Percentiles rank a stretch among this genome's conserved stretches.
phyloP scores from a whole-genome alignment of 441 rosid genomes.

The Populus hybrid region DNA sequence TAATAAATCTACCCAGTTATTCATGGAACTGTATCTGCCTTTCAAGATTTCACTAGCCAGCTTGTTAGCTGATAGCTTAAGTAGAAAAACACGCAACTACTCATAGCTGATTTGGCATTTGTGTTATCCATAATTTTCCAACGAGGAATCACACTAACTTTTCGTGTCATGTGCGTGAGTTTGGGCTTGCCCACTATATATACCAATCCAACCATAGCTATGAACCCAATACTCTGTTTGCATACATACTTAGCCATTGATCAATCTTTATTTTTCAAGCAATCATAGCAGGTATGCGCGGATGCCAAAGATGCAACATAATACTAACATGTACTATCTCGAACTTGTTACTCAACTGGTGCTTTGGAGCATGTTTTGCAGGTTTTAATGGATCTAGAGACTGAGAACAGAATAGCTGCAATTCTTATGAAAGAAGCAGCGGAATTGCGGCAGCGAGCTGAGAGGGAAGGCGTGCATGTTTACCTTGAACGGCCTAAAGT shows the following conservation, averaged over 20 bases:
- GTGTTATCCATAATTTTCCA: neutral
- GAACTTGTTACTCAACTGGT: neutral
- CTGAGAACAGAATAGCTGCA: conserved; percentile 85
- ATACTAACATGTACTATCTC: neutral
- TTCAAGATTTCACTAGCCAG: neutral
- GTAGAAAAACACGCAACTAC: neutral
- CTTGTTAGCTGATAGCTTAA: neutral
- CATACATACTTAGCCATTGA: neutral
- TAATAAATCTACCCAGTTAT: neutral
- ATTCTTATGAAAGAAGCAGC: conserved; percentile 88
- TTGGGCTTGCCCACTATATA: neutral
- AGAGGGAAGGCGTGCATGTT: conserved; percentile 67
- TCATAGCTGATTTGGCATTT: neutral
- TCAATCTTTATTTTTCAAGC: neutral
- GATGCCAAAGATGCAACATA: neutral
- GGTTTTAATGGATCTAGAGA: conserved; percentile 72
- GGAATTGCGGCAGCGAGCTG: conserved; percentile 70
- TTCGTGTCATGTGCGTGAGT: neutral
- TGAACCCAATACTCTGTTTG: neutral
- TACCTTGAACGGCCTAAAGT: conserved; percentile 65
- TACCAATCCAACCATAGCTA: neutral
- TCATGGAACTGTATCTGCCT: neutral
- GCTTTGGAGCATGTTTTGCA: conserved; percentile 10
- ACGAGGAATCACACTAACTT: neutral
- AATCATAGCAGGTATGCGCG: neutral